Base-by-base conservation (phyloP, 2,329 filamentous ascomycete species). In the Pseudogymnoascus sp. region DNA sequence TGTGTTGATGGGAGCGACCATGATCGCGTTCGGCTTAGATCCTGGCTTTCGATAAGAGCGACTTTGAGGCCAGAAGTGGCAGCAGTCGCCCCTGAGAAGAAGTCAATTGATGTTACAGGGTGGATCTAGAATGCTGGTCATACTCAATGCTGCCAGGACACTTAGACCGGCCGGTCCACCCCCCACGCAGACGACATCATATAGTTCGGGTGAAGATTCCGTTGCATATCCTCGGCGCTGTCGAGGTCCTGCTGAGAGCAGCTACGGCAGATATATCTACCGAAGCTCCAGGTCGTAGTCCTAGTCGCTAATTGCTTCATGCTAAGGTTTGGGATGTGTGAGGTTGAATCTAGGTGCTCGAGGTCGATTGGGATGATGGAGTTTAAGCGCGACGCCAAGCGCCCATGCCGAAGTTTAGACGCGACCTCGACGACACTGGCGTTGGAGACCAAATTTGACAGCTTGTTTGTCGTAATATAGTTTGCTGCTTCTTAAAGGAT, bases 1-100 rank as follows among this genome's bases (percentile, higher is more conserved):
- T 85, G 81, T 61, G 84, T 83, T 5, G 83, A 75, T 2, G 86
- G 84, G 6, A 89, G 84, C 61, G 83, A 84, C 80, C 88, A 91
- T 23, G 83, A 77, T 59, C 83, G 83, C 61, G 84, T 81, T 70
- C 88, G 89, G 68, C 82, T 78, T 35, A 99, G 84, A 72, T 96
- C 88, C 76, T 97, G 93, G 37, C 88, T 88, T 79, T 99, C 95
- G 70, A 99, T 84, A 64, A 99, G 86, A 64, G 93, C 95, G 45
- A 97, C 83, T 70, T 88, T 90, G 25, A 99, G 85, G 65, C 86
- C 81, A 31, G 88, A 85, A 2, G 95, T 96, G 16, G 83, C 77
- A 5, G 89, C 86, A 16, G 88, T 92, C 11, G 91, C 83, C 68
- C 89, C 90, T 95, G 65, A n/a, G 62, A 18, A 35, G 6, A 55